phyloP scores from a whole-genome alignment of 2,329 filamentous ascomycete species.

The Fusarium secorum region DNA sequence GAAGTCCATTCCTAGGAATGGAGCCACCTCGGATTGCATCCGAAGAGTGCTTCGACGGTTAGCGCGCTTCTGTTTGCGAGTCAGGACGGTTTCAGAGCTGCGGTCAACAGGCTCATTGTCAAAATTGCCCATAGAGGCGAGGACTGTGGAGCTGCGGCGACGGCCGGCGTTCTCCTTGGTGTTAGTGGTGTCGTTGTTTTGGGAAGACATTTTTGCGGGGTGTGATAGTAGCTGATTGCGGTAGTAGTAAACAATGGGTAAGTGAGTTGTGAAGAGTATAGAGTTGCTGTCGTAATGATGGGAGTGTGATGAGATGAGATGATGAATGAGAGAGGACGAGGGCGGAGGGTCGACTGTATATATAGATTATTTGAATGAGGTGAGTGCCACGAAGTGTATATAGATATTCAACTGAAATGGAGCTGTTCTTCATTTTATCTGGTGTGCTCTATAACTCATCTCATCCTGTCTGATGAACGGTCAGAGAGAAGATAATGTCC shows the following conservation, averaged over 20 bases:
- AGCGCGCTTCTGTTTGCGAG: background rate
- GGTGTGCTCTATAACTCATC: rapidly evolving
- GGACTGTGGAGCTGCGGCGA: background rate
- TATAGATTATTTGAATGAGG: background rate
- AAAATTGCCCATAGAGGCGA: background rate
- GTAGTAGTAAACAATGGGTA: no score
- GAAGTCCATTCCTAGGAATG: background rate
- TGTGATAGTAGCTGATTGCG: no score
- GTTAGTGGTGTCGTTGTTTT: rapidly evolving
- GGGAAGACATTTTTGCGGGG: background rate
- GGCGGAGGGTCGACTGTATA: background rate
- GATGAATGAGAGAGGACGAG: background rate
- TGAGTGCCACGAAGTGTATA: no score
- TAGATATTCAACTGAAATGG: background rate
- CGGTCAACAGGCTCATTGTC: background rate
- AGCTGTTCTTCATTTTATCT: no score
- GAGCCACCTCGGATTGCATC: background rate
- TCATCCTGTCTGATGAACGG: background rate
- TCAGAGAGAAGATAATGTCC: background rate
- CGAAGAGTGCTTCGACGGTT: background rate
- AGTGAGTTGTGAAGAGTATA: background rate
- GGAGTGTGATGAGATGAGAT: background rate
- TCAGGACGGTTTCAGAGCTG: rapidly evolving
- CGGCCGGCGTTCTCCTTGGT: background rate
- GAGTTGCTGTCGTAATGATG: background rate